Evolutionary conservation across 2,329 filamentous ascomycete genomes (phyloP).

Genomic region (Beauveria scarabaeidicola): DNA sequence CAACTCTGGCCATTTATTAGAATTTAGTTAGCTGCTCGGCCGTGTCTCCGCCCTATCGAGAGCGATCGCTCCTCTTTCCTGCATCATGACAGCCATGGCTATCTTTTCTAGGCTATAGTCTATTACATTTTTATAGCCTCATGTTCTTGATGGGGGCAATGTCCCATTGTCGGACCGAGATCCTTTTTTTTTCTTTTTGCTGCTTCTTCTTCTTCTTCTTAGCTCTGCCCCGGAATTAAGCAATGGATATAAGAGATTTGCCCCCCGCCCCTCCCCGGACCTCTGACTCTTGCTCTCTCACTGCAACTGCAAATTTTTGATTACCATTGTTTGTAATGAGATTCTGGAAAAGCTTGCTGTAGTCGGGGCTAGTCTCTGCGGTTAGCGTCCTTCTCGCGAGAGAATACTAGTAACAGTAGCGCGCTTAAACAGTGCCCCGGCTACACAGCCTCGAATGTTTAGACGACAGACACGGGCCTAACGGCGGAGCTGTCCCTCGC

Average conservation of each 20-base stretch:
- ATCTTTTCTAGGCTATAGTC: too few relatives aligned
- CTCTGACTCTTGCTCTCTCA: background rate
- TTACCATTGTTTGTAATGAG: constrained; percentile 11
- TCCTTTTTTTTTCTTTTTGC: background rate
- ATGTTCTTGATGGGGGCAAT: background rate
- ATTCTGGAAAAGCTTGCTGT: constrained; percentile 14
- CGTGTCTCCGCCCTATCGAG: background rate
- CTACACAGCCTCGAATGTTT: constrained; percentile 53
- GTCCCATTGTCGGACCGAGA: background rate
- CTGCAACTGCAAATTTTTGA: background rate
- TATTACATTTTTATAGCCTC: background rate
- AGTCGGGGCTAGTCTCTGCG: constrained; percentile 16
- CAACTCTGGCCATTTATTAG: too few relatives aligned
- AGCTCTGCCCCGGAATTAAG: background rate
- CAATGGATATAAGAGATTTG: background rate
- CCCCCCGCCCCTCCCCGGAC: background rate
- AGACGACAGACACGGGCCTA: constrained; percentile 40
- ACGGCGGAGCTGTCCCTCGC: constrained; percentile 26
- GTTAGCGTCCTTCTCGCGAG: constrained; percentile 15
- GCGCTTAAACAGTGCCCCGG: constrained; percentile 47
- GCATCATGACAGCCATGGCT: background rate
- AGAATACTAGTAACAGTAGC: constrained; percentile 13
- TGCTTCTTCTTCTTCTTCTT: too few relatives aligned
- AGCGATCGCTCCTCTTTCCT: background rate
- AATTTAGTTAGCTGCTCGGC: constrained; percentile 1